Percentiles rank a stretch among this genome's conserved stretches.
phyloP scores from a whole-genome alignment of 2,329 filamentous ascomycete species.

The Zasmidium cellare region DNA sequence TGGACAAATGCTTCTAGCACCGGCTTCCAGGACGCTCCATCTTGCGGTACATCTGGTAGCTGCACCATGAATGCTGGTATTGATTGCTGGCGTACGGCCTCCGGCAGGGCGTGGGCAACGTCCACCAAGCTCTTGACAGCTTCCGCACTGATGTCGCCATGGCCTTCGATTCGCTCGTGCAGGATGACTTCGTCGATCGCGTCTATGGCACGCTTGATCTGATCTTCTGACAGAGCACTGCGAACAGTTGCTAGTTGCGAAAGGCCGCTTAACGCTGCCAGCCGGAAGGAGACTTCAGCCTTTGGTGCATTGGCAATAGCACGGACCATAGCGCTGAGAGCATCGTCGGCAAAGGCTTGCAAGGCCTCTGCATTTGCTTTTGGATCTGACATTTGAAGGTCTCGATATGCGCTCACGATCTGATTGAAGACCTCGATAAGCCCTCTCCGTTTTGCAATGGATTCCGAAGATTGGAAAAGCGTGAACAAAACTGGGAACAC shows the following conservation, averaged over 20 bases:
- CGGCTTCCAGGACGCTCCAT: slow-evolving; percentile 51
- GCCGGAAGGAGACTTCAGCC: slow-evolving; percentile 52
- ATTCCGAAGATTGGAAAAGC: slow-evolving; percentile 61
- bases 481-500: slow-evolving; percentile 60
- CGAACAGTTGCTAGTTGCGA: slow-evolving; percentile 44
- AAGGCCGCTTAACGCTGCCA: slow-evolving; percentile 47
- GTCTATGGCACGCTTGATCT: slow-evolving; percentile 54
- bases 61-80: slow-evolving; percentile 67
- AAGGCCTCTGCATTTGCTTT: slow-evolving; percentile 39
- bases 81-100: slow-evolving; percentile 63
- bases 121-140: slow-evolving; percentile 61
- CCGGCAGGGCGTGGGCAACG: slow-evolving; percentile 62
- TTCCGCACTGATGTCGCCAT: slow-evolving; percentile 58
- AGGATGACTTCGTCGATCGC: slow-evolving; percentile 63
- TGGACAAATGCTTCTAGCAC: slow-evolving; percentile 65
- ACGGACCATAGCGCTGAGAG: slow-evolving; percentile 43
- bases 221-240: slow-evolving; percentile 42
- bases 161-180: slow-evolving; percentile 57
- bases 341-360: slow-evolving; percentile 41
- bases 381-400: slow-evolving; percentile 48
- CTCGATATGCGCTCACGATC: slow-evolving; percentile 58
- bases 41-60: slow-evolving; percentile 53
- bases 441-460: slow-evolving; percentile 62
- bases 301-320: slow-evolving; percentile 46
- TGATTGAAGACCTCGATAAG: slow-evolving; percentile 62